These are phyloP conservation scores for Cucumis melo DNA, from an alignment of 306 rosid species.

Conservation along the genomic window DNA sequence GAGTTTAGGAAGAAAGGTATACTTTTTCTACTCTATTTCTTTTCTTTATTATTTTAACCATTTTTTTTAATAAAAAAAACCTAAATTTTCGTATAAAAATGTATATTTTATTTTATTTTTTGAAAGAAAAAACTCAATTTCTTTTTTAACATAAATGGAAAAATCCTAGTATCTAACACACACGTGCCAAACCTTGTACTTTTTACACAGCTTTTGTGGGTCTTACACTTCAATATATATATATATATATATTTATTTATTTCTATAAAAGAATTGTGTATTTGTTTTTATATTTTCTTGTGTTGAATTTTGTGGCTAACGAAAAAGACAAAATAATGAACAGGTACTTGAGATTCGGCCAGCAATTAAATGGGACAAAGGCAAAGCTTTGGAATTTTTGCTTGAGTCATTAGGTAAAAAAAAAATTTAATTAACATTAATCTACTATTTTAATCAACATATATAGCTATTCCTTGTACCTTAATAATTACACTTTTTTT, in stretches of 20 bases:
- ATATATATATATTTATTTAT: too few relatives aligned
- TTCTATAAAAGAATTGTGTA: too few relatives aligned
- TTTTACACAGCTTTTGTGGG: neutral
- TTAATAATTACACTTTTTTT: too few relatives aligned
- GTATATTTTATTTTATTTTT: too few relatives aligned
- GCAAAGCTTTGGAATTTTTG: constrained; percentile 81
- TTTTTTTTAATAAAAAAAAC: too few relatives aligned
- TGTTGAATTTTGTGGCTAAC: neutral
- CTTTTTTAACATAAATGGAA: neutral
- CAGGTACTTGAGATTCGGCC: constrained; percentile 79
- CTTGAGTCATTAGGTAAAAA: constrained; percentile 67
- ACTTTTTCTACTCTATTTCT: too few relatives aligned
- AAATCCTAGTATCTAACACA: neutral
- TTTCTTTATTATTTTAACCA: too few relatives aligned
- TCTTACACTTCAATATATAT: neutral
- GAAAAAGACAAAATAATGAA: neutral
- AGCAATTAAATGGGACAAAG: constrained; percentile 92
- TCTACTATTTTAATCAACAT: too few relatives aligned
- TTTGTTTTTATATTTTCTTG: neutral
- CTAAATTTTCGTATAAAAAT: too few relatives aligned
- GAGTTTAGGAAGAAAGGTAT: constrained; percentile 6
- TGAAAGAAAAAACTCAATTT: too few relatives aligned
- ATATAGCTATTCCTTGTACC: too few relatives aligned
- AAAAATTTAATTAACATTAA: too few relatives aligned
- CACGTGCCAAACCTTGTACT: neutral